A percentile compares a stretch with the other conserved stretches of the same genome.
phyloP scores from a whole-genome alignment of 163 green algal genomes.

The Prototheca wickerhamii region DNA sequence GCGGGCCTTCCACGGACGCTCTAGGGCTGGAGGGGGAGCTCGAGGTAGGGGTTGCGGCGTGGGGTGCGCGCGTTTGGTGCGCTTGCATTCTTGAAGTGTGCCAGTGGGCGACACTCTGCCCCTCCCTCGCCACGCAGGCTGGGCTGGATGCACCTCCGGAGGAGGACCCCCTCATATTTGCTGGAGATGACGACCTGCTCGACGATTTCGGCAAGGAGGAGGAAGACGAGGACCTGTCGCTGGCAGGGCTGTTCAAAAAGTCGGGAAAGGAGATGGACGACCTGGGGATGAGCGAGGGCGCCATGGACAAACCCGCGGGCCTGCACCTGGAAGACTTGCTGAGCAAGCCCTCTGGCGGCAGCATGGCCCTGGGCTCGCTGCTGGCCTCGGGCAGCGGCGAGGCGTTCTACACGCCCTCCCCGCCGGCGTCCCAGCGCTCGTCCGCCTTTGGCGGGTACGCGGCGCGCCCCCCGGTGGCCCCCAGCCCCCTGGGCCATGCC shows the following conservation, averaged over 20 bases:
- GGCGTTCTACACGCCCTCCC: slow-evolving; percentile 8
- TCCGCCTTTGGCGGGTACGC: slow-evolving; percentile 4
- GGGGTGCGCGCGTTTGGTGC: too few relatives aligned
- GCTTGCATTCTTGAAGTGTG: too few relatives aligned
- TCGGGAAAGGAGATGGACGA: too few relatives aligned
- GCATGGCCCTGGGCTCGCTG: slow-evolving; percentile 30
- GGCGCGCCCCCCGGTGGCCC: background rate
- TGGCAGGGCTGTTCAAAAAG: slow-evolving; percentile 46
- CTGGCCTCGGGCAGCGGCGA: slow-evolving; percentile 3
- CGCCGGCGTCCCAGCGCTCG: slow-evolving; percentile 2
- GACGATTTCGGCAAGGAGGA: slow-evolving; percentile 14
- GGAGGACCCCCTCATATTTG: slow-evolving; percentile 11
- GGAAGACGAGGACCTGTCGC: slow-evolving; percentile 37
- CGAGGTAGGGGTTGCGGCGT: slow-evolving; percentile 17
- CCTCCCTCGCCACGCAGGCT: slow-evolving; percentile 11
- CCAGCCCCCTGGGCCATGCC: background rate
- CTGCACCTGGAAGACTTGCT: too few relatives aligned
- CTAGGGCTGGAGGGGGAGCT: slow-evolving; percentile 18
- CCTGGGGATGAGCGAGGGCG: too few relatives aligned
- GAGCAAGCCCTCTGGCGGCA: slow-evolving; percentile 16
- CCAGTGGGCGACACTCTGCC: background rate
- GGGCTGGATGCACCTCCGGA: slow-evolving; percentile 24
- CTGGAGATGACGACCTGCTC: background rate
- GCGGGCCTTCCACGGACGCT: slow-evolving; percentile 1
- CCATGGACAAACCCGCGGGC: too few relatives aligned